Conservation (phyloP, 2,329 filamentous ascomycete species). For the Cadophora gregata region DNA sequence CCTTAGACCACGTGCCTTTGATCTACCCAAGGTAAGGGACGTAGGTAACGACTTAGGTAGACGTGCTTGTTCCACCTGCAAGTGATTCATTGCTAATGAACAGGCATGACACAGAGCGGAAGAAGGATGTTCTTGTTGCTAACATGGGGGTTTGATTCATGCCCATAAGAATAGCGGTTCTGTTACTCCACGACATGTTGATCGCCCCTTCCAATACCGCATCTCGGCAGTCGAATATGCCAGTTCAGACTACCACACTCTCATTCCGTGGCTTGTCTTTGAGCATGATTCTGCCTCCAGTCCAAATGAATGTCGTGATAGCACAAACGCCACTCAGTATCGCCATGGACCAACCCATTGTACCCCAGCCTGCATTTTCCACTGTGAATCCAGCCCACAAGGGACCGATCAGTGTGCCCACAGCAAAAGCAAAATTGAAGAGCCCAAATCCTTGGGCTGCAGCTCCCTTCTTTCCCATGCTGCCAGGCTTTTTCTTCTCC, state of each 20-base stretch:
- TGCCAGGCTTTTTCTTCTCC: conserved; percentile 52
- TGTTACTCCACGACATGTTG: no score
- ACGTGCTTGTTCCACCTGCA: neutral
- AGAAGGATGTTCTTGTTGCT: no score
- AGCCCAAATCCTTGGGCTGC: conserved; percentile 65
- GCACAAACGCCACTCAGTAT: conserved; percentile 56
- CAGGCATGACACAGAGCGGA: no score
- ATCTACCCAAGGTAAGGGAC: neutral
- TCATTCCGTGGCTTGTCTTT: conserved; percentile 28
- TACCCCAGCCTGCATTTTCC: conserved; percentile 55
- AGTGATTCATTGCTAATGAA: neutral
- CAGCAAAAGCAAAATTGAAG: conserved; percentile 60
- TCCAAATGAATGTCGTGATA: conserved; percentile 56
- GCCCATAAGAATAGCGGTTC: no score
- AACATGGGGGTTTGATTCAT: no score
- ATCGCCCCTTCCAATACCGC: no score
- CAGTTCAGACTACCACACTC: conserved; percentile 18
- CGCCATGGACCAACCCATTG: conserved; percentile 58
- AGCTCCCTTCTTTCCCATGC: conserved; percentile 46
- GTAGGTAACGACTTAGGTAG: no score
- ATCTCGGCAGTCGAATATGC: neutral
- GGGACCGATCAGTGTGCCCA: conserved; percentile 57
- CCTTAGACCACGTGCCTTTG: neutral
- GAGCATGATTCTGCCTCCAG: conserved; percentile 51
- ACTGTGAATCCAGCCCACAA: conserved; percentile 59